These are phyloP conservation scores for Cymbidium sinense DNA, from an alignment of 106 monocot species.

Conservation along the genomic window DNA sequence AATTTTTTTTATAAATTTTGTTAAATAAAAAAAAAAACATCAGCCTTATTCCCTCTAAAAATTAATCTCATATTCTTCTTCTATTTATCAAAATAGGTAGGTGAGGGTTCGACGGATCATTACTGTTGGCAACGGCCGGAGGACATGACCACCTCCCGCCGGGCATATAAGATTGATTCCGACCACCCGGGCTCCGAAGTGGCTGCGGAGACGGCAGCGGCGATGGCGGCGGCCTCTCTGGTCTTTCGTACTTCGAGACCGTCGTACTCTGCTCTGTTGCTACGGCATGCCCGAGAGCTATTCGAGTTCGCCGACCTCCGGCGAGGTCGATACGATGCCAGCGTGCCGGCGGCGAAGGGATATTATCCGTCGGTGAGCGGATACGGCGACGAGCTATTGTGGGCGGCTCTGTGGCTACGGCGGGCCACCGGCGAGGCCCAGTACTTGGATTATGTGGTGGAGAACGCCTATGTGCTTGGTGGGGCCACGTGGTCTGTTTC, in stretches of 20 bases:
- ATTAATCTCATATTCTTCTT: too few relatives aligned
- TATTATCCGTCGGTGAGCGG: conserved; percentile 79
- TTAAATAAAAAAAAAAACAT: too few relatives aligned
- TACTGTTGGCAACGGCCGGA: conserved; percentile 24
- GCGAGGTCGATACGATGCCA: conserved; percentile 60
- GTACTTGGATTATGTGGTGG: conserved; percentile 46
- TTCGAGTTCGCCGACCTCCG: conserved; percentile 73
- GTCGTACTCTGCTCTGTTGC: conserved; percentile 27
- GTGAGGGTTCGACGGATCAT: conserved; percentile 18
- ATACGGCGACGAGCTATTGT: conserved; percentile 78
- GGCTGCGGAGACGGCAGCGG: conserved; percentile 37
- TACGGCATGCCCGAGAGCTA: conserved; percentile 37
- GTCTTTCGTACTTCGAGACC: conserved; percentile 25
- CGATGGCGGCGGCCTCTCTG: conserved; percentile 35
- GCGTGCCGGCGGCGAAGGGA: conserved; percentile 45
- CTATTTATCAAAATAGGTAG: conserved; percentile 12
- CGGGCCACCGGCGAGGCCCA: conserved; percentile 24
- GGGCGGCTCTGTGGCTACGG: conserved; percentile 81
- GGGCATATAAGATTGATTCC: conserved; percentile 18
- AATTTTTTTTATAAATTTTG: too few relatives aligned
- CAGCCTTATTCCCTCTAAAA: too few relatives aligned
- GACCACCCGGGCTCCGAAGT: conserved; percentile 35
- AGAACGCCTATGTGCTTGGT: conserved; percentile 36
- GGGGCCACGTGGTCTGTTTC: conserved; percentile 61
- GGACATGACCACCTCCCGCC: conserved; percentile 20